Evolutionary conservation across 2,329 filamentous ascomycete species (phyloP), one percentile per base, ranked within the genome.

Genomic region (Sclerotinia glacialis): DNA sequence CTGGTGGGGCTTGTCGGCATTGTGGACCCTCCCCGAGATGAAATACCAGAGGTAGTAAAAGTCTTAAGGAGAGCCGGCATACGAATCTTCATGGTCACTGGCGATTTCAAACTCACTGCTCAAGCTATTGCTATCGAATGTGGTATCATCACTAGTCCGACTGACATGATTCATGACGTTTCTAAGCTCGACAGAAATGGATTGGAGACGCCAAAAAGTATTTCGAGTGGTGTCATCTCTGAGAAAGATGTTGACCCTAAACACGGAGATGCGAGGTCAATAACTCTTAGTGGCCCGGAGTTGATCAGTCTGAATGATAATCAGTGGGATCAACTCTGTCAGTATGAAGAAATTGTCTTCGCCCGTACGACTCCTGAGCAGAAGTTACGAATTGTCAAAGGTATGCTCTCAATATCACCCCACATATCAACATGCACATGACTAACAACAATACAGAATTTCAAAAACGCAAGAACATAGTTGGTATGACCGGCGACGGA

Each of bases 91-190:
- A 93, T 93, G 89, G 89, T 85, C 68, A 93, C 90, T 1, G 89
- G 90, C 4, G 90, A 93, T 73, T 92, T 90, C 74, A 87, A 87
- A 49, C 82, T 92, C n/a, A 93, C 89, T 0, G 89, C 89, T 0
- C 81, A 86, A 64, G 87, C 89, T 1, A 92, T 92, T 69, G 89
- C 89, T 0, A 81, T 83, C 5, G 85, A 91, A 59, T 90, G 88
- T 68, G 87, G 89, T 7, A 92, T 92, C 72, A 82, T 92, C 62
- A 89, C 81, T 5, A 70, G 69, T 44, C 54, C 65, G 0, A 23
- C 70, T 34, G 40, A 31, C 23, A 59, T 68, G 65, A 69, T 71
- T n/a, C 62, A 71, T n/a, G 66, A 69, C 56, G 42, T 70, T 37
- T 53, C 49, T 31, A 64, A 42, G 42, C 61, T 71, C 9, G 64